Base-by-base conservation (phyloP, 2,329 filamentous ascomycete species). In the Verticillium dahliae region DNA sequence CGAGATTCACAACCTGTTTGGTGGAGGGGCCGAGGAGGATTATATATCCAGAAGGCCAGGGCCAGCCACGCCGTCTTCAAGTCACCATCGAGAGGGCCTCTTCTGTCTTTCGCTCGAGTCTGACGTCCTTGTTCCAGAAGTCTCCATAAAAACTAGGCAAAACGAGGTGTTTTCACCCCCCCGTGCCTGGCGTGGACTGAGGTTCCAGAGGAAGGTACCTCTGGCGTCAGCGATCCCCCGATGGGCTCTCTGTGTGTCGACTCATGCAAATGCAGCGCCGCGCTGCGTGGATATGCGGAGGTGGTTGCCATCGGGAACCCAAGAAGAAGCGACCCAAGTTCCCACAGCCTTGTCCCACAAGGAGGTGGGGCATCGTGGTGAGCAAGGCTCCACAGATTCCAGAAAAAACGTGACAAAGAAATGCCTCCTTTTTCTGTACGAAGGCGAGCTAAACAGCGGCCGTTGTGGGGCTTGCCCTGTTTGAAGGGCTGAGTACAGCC, bases 81-180 rank as follows among this genome's bases (percentile, higher is more conserved):
- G 18, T 11, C n/a, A 50, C 45, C 22, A 50, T 50, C 45, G 45
- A 50, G 45, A 50, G 45, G 45, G 18, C n/a, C 45, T 18, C 39
- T 15, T 45, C 9, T 45, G 14, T 22, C 45, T 50, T 15, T 22
- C 7, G n/a, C 22, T 22, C 45, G 11, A 7, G 45, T 50, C 45
- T 50, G 45, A 50, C 45, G 45, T 50, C 45, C 45, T 50, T 18
- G n/a, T 50, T 22, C 45, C 45, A 50, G 45, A 50, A 22, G 59
- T 60, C 50, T 64, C 64, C 64, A 63, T 63, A 64, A 65, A 62
- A 64, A 65, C 59, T 59, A 65, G 62, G 64, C 61, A 65, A 37
- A 65, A 60, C 62, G 62, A 61, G 61, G 62, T 59, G 41, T 59
- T 54, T 54, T 59, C 37, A 7, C 34, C 27, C 27, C 27, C 27